Conservation (phyloP, 2,329 filamentous ascomycete genomes). For the Clonostachys sp. region DNA sequence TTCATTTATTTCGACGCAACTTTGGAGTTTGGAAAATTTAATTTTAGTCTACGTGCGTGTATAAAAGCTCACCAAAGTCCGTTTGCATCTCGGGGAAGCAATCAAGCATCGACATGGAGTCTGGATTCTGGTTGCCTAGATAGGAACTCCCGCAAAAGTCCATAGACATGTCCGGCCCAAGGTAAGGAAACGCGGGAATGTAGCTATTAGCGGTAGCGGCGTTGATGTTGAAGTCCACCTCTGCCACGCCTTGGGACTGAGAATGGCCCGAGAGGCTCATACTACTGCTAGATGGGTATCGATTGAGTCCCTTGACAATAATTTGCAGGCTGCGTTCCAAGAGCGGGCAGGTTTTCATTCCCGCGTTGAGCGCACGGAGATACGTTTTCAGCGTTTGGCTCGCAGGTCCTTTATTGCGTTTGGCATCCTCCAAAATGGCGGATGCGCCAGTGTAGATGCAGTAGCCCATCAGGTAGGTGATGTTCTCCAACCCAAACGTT, state of each 20-base stretch:
- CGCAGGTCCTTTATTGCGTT: constrained; percentile 9
- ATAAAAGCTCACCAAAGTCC: no score
- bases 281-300: background rate
- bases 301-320: constrained; percentile 11
- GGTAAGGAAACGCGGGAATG: background rate
- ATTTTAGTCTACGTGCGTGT: no score
- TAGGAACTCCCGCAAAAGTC: no score
- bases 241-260: no score
- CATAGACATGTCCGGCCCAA: background rate
- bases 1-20: no score
- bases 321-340: constrained; percentile 21
- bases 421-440: constrained; percentile 17
- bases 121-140: background rate
- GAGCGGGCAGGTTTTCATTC: constrained; percentile 14
- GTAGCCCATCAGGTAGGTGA: constrained; percentile 24
- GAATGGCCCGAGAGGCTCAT: background rate
- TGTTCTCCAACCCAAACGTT: constrained; percentile 16
- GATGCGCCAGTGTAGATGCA: constrained; percentile 17
- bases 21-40: no score
- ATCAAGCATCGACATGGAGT: background rate
- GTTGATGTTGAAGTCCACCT: background rate
- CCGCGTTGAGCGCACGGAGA: constrained; percentile 14
- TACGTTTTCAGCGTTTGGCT: constrained; percentile 15
- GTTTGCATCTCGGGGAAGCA: background rate
- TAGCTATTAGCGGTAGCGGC: background rate